Conservation (phyloP, 2,329 filamentous ascomycete species). For the Paraconiothyrium sp. region DNA sequence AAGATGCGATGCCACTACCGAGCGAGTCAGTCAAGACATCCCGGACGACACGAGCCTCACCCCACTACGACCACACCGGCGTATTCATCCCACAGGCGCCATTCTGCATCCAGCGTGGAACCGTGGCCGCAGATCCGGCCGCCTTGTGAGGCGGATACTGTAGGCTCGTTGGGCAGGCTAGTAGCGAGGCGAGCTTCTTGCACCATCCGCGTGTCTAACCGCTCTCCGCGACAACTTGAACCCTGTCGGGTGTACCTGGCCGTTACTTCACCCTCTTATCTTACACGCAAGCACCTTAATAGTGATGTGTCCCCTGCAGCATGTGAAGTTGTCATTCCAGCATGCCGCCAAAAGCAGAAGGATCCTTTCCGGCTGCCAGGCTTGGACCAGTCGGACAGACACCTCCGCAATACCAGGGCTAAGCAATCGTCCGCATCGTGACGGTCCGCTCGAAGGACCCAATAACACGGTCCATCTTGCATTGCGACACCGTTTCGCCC, state of each 20-base stretch:
- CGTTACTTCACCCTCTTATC: slow-evolving; percentile 26
- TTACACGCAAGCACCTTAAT: slow-evolving; percentile 38
- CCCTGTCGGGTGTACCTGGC: slow-evolving; percentile 23
- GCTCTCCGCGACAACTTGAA: slow-evolving; percentile 21
- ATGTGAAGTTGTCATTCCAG: slow-evolving; percentile 26
- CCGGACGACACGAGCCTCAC: slow-evolving; percentile 32
- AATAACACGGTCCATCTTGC: slow-evolving; percentile 24
- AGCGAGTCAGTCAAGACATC: slow-evolving; percentile 14
- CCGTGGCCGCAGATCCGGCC: slow-evolving; percentile 45
- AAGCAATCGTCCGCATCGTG: slow-evolving; percentile 21
- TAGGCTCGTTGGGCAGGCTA: slow-evolving; percentile 25
- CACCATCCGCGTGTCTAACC: slow-evolving; percentile 26
- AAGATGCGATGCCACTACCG: slow-evolving; percentile 9
- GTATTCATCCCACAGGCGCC: slow-evolving; percentile 36
- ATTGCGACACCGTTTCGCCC: slow-evolving; percentile 21
- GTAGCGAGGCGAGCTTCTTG: slow-evolving; percentile 35
- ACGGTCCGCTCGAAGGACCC: slow-evolving; percentile 16
- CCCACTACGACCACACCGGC: slow-evolving; percentile 35
- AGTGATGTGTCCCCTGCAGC: slow-evolving; percentile 32
- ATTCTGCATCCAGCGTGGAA: slow-evolving; percentile 37
- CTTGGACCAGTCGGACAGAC: slow-evolving; percentile 26
- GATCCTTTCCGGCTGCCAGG: slow-evolving; percentile 24
- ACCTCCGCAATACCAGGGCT: slow-evolving; percentile 19
- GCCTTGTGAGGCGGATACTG: slow-evolving; percentile 31
- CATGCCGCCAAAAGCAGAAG: slow-evolving; percentile 28